A percentile compares a stretch with the other conserved stretches of the same genome.
These are phyloP conservation scores for Trapa incisa DNA, from an alignment of 345 rosid genomes.

Conservation along the genomic window DNA sequence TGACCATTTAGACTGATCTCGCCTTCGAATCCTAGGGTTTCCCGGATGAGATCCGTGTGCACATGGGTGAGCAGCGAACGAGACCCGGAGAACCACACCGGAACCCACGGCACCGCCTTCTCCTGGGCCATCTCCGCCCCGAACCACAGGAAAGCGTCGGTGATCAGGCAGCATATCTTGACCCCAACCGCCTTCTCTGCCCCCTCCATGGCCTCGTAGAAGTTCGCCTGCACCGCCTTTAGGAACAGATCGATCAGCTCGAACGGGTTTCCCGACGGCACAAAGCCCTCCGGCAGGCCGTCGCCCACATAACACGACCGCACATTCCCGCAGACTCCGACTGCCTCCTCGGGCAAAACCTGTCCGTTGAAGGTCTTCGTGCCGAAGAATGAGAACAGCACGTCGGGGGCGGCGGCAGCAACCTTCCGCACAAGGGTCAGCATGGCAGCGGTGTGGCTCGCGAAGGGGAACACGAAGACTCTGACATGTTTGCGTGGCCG, in stretches of 20 bases:
- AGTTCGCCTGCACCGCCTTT: constrained; percentile 23
- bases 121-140: constrained; percentile 29
- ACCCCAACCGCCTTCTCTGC: constrained; percentile 18
- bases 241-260: constrained; percentile 25
- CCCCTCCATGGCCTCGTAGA: constrained; percentile 12
- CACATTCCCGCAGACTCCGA: constrained; percentile 1
- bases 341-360: not conserved
- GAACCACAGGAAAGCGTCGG: constrained; percentile 40
- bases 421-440: constrained; percentile 16
- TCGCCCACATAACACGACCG: constrained; percentile 18
- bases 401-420: constrained; percentile 6
- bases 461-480: constrained; percentile 31
- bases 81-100: constrained; percentile 31
- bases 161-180: constrained; percentile 22
- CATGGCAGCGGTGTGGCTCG: constrained; percentile 25
- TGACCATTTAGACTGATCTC: too few species aligned
- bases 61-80: constrained; percentile 20
- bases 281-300: constrained; percentile 24
- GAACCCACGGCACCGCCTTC: constrained; percentile 35
- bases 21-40: constrained; percentile 5
- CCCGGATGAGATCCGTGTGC: constrained; percentile 20
- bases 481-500: constrained; percentile 13
- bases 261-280: constrained; percentile 9
- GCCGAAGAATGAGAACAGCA: constrained; percentile 24
- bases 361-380: constrained; percentile 16